Base-by-base conservation (phyloP, 306 rosid species). In the Coriaria nepalensis region DNA sequence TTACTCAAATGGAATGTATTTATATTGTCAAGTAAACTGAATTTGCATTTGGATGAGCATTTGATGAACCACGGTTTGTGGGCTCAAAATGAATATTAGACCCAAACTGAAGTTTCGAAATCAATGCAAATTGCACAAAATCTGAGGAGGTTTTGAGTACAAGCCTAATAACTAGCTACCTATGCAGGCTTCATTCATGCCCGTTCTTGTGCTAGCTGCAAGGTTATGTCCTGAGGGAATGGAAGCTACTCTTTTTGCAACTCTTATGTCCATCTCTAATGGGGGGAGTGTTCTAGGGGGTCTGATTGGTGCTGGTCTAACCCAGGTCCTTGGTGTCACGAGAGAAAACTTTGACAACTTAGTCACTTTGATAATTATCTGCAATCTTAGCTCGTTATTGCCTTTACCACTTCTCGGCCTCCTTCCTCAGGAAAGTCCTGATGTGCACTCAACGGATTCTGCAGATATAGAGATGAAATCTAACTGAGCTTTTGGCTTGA, bases 221-320 rank as follows among this genome's bases (percentile, higher is more conserved):
- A 90, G 65, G 60, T 62, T 90, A 47, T 90, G 98, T 67, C 98
- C 95, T 0, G 98, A 90, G 77, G 98, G 98, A 53, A 78, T 90
- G 83, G 95, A 90, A 61, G 98, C 98, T 45, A 90, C 95, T 9
- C 94, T 85, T 48, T 90, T 90, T n/a, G 98, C 98, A 57, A 90
- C 98, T 65, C 94, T 90, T 10, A 90, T 90, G 98, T 90, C 98
- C 13, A 62, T 90, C 58, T 79, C 86, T 9, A 90, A 90, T 13
- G 98, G 87, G 35, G 98, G 95, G 49, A 81, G 92, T 34, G 92
- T 90, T 62, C 60, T 90, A 59, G 98, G 98, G 66, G 98, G 95
- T 14, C 68, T 85, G 66, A 63, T 90, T 33, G 98, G 98, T 39
- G 98, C 98, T 43, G 94, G 92, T 52, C 69, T 90, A 67, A 90